phyloP scores from a whole-genome alignment of 805 yeast species.

The Starmerella etchellsii region DNA sequence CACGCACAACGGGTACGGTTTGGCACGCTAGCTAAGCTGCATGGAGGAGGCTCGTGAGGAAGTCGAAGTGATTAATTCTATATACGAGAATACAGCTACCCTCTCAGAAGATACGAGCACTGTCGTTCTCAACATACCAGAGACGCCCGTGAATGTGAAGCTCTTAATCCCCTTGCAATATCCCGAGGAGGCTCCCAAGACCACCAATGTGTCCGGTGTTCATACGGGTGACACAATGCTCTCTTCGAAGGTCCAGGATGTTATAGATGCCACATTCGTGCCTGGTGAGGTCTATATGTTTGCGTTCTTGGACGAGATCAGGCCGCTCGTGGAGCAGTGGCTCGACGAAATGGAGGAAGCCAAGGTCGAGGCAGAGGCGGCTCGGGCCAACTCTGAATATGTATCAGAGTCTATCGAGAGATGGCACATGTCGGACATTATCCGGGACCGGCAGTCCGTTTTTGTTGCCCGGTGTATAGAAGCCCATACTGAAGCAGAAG shows the following conservation, averaged over 20 bases:
- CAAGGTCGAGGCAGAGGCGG: slow-evolving; percentile 14
- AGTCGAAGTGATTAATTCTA: slow-evolving; percentile 70
- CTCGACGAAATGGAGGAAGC: background rate
- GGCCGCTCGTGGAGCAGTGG: slow-evolving; percentile 21
- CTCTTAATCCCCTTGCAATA: slow-evolving; percentile 59
- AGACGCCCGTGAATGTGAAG: slow-evolving; percentile 47
- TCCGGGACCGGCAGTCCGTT: slow-evolving; percentile 71
- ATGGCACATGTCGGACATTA: slow-evolving; percentile 69
- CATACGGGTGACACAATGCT: slow-evolving; percentile 35
- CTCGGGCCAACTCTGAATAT: slow-evolving; percentile 4
- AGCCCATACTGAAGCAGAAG: slow-evolving; percentile 58
- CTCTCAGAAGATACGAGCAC: background rate
- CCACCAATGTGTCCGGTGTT: slow-evolving; percentile 41
- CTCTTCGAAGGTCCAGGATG: slow-evolving; percentile 36
- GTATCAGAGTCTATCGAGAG: slow-evolving; percentile 32
- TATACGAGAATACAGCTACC: slow-evolving; percentile 53
- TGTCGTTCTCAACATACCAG: slow-evolving; percentile 33
- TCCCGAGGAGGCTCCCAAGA: slow-evolving; percentile 52
- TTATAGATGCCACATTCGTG: slow-evolving; percentile 40
- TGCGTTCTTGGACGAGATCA: slow-evolving; percentile 49
- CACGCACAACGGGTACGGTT: no score
- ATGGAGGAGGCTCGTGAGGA: slow-evolving; percentile 40
- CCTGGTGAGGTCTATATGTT: slow-evolving; percentile 65
- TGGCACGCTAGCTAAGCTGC: no score
- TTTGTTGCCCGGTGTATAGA: slow-evolving; percentile 64